Base-by-base conservation (phyloP, 2,329 filamentous ascomycete species). In the Xylariaceae sp. region DNA sequence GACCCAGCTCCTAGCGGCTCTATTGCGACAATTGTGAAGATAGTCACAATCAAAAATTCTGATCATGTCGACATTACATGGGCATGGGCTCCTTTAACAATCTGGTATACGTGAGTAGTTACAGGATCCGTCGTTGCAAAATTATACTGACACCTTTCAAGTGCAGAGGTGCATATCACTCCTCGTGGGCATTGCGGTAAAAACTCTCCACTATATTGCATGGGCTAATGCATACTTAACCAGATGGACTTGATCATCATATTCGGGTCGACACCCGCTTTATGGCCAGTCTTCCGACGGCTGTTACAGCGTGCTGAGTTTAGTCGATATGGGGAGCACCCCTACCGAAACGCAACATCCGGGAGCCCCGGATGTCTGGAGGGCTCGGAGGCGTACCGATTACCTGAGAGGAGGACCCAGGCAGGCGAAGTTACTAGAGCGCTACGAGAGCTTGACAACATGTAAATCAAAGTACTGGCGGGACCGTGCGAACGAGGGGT, bases 181-280 rank as follows among this genome's bases (percentile, higher is more conserved):
- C n/a, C n/a, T n/a, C n/a, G n/a, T n/a, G n/a, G n/a, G n/a, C n/a
- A n/a, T n/a, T n/a, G n/a, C n/a, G n/a, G n/a, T n/a, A n/a, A n/a
- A n/a, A 4, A n/a, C 16, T 14, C 19, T 11, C 13, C 5, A 32
- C 30, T 9, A 23, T n/a, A 4, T 21, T 13, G n/a, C n/a, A n/a
- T n/a, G n/a, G n/a, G n/a, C n/a, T n/a, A n/a, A n/a, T n/a, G n/a
- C n/a, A n/a, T n/a, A n/a, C n/a, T n/a, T n/a, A n/a, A n/a, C 21
- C n/a, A 44, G 41, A 44, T 44, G 41, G 34, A 41, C 27, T 30
- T 44, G 11, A 37, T 44, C 38, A 44, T 44, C 12, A 44, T 44
- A 9, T 27, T 37, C 5, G 41, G 41, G n/a, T 34, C 37, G 11
- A 38, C 38, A 19, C 41, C 41, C 5, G 34, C 38, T n/a, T 31